These are phyloP conservation scores for Nitzschia sp. DNA, from an alignment of 108 stramenopile species.

Conservation along the genomic window DNA sequence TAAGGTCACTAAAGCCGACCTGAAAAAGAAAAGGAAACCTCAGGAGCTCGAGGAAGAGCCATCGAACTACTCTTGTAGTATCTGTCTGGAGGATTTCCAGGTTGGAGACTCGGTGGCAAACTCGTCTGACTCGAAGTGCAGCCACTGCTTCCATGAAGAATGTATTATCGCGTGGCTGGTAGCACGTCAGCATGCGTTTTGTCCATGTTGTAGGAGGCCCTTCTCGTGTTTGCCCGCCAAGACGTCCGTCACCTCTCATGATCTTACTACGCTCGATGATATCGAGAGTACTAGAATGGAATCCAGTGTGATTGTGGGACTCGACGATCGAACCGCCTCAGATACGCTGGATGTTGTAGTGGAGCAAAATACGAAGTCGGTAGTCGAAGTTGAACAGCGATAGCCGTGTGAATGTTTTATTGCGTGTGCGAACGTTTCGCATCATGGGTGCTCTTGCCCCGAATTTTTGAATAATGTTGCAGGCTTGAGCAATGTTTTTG, in stretches of 20 bases:
- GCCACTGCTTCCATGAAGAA: constrained; percentile 22
- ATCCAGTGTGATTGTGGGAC: not conserved
- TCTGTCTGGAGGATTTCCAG: constrained; percentile 16
- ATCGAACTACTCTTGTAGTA: constrained; percentile 3
- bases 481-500: too few relatives aligned
- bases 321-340: not conserved
- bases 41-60: not conserved
- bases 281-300: not conserved
- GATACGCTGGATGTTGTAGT: not conserved
- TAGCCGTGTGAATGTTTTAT: too few relatives aligned
- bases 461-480: too few relatives aligned
- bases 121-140: constrained; percentile 10
- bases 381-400: not conserved
- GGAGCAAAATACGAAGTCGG: not conserved
- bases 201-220: constrained; percentile 19
- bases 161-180: constrained; percentile 27
- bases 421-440: too few relatives aligned
- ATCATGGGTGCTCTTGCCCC: too few relatives aligned
- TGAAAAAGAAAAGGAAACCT: not conserved
- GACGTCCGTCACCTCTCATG: not conserved
- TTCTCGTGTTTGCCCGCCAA: constrained; percentile 5
- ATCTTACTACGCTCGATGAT: not conserved
- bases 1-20: not conserved
- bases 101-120: constrained; percentile 5
- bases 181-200: not conserved